Conservation (phyloP, 805 yeast species). For the Scheffersomyces coipomensis region DNA sequence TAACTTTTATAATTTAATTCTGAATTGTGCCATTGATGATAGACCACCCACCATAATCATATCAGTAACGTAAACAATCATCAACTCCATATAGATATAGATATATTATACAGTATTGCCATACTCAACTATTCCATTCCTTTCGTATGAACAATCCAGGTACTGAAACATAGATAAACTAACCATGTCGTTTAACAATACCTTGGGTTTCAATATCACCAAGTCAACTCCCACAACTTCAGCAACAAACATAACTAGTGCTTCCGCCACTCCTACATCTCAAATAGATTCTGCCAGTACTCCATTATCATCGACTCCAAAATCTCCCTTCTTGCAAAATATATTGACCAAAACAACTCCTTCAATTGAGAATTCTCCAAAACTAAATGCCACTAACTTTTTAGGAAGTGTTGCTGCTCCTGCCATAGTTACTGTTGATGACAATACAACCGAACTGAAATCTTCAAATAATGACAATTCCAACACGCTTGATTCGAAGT, state of each 20-base stretch:
- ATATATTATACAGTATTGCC: no score
- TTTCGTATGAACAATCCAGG: no score
- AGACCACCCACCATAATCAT: no score
- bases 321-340: conserved; percentile 17
- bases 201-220: conserved; percentile 30
- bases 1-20: no score
- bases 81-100: no score
- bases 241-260: conserved; percentile 33
- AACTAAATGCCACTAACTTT: conserved; percentile 7
- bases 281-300: conserved; percentile 5
- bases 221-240: conserved; percentile 43
- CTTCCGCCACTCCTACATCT: conserved; percentile 14
- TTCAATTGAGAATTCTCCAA: conserved; percentile 10
- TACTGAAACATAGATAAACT: background rate
- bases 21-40: no score
- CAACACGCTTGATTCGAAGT: conserved; percentile 2
- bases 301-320: conserved; percentile 5
- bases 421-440: conserved; percentile 17
- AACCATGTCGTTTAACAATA: conserved; percentile 27
- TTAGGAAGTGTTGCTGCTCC: conserved; percentile 18
- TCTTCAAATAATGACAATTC: background rate
- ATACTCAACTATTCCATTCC: no score
- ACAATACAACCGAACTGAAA: conserved; percentile 4
- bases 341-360: conserved; percentile 10
- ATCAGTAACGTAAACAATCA: no score